Conservation (phyloP, 2,329 filamentous ascomycete genomes). For the Aureobasidium pullulans region DNA sequence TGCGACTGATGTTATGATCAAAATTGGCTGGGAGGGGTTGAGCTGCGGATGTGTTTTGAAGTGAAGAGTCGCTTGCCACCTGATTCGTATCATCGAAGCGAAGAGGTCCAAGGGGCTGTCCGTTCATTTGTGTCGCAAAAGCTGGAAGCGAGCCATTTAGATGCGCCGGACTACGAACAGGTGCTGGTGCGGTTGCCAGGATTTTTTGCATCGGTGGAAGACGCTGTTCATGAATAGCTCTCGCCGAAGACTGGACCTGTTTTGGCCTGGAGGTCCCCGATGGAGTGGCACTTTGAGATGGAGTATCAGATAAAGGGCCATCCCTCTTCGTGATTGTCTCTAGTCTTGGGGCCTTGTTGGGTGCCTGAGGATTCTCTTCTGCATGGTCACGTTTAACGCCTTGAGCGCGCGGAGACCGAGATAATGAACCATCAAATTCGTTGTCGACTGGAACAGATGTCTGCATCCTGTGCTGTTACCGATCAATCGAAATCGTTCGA, state of each 20-base stretch:
- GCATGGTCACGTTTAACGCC: neutral
- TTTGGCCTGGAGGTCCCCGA: too few relatives aligned
- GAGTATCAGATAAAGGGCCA: too few relatives aligned
- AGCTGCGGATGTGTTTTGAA: neutral
- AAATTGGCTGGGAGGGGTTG: too few relatives aligned
- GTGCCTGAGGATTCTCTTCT: neutral
- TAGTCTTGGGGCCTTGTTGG: neutral
- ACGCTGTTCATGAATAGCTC: neutral
- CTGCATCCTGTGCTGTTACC: neutral
- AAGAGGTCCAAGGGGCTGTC: too few relatives aligned
- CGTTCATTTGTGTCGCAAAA: neutral
- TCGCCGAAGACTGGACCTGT: neutral
- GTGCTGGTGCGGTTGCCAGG: neutral
- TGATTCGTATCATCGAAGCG: neutral
- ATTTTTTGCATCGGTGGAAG: neutral
- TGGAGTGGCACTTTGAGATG: neutral
- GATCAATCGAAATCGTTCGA: too few relatives aligned
- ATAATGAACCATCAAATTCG: too few relatives aligned
- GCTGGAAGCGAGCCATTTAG: neutral
- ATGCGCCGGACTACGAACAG: neutral
- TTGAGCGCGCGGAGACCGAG: neutral
- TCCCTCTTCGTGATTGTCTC: neutral
- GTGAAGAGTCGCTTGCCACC: neutral
- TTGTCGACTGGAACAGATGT: too few relatives aligned
- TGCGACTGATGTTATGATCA: too few relatives aligned